Evolutionary conservation across 2,329 filamentous ascomycete species (phyloP).

Genomic region (Xylaria sp.): DNA sequence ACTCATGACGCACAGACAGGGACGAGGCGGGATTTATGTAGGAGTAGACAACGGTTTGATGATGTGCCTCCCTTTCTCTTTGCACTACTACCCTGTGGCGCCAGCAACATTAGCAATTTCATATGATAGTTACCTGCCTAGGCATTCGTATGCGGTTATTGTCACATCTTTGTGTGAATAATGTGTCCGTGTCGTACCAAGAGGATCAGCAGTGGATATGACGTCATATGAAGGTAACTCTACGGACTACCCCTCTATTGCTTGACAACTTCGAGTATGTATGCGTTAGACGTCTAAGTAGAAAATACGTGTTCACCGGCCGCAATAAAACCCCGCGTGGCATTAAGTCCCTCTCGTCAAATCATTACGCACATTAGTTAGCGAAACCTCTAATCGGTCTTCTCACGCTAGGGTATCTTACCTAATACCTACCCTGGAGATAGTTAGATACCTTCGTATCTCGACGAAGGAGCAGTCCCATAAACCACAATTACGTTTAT

Average conservation of each 20-base stretch:
- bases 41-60: conserved; percentile 1
- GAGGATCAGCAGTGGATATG: background rate
- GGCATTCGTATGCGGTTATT: background rate
- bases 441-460: too few species aligned
- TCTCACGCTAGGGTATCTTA: background rate
- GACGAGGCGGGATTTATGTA: background rate
- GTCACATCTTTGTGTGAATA: background rate
- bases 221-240: background rate
- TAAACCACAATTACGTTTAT: background rate
- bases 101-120: background rate
- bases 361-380: background rate
- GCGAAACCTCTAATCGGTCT: background rate
- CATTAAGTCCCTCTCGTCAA: too few species aligned
- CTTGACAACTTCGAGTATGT: background rate
- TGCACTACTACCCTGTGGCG: background rate
- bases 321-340: background rate
- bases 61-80: background rate
- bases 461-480: background rate
- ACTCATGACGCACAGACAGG: background rate
- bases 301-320: background rate
- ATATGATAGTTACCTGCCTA: background rate
- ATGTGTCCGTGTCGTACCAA: background rate
- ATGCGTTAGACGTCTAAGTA: background rate
- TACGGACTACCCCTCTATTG: background rate
- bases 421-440: too few species aligned